Conservation (phyloP, 805 yeast species). For the Kazachstania viticola region DNA sequence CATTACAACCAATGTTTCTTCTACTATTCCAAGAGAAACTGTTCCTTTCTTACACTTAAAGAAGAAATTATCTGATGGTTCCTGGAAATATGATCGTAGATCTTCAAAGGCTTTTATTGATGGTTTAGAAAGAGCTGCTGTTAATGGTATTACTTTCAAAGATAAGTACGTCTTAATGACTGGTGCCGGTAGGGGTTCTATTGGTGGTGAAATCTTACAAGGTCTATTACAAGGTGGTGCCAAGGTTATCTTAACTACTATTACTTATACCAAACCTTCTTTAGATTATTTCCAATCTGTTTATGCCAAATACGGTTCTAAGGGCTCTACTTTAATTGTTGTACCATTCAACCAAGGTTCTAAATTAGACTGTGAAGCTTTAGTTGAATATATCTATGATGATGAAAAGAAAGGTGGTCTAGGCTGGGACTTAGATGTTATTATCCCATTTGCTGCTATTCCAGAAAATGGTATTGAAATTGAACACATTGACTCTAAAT, state of each 20-base stretch:
- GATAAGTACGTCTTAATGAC: conserved; percentile 85
- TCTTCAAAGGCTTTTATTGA: conserved; percentile 72
- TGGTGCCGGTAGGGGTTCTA: conserved; percentile 98
- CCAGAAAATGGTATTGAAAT: conserved; percentile 97
- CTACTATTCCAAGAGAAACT: conserved; percentile 66
- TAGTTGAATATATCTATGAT: conserved; percentile 75
- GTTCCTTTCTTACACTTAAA: conserved; percentile 92
- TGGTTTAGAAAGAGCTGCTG: conserved; percentile 87
- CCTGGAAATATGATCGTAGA: conserved; percentile 75
- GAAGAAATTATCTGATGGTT: conserved; percentile 57
- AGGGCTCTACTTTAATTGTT: conserved; percentile 84
- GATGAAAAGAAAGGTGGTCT: conserved; percentile 78
- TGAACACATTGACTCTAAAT: conserved; percentile 84
- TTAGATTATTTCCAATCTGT: conserved; percentile 92
- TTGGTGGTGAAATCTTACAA: conserved; percentile 93
- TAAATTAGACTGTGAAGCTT: conserved; percentile 79
- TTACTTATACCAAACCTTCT: conserved; percentile 85
- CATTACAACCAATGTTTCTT: conserved; percentile 62
- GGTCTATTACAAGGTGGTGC: conserved; percentile 98
- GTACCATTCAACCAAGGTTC: conserved; percentile 99
- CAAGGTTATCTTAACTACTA: conserved; percentile 89
- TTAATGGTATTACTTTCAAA: conserved; percentile 84
- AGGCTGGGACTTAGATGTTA: conserved; percentile 95
- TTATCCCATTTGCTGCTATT: conserved; percentile 97
- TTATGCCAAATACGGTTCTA: conserved; percentile 86